These are phyloP conservation scores for Quaeritorhiza haematococci DNA, from an alignment of 371 early-diverging fungal species.

Conservation along the genomic window DNA sequence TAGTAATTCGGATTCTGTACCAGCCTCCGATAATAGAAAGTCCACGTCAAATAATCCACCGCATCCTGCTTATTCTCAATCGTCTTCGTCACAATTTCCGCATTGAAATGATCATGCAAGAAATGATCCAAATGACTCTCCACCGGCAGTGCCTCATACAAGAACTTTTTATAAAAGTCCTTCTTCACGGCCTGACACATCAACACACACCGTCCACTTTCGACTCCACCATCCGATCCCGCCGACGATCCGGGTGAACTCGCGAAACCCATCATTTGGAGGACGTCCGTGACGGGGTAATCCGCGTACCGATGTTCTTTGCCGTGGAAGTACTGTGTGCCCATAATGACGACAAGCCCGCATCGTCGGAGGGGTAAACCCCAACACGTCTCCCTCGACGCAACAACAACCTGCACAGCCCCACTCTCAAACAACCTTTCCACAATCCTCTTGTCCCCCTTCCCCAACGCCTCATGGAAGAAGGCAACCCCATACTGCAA, in stretches of 20 bases:
- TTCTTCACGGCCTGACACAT: constrained; percentile 92
- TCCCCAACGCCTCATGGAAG: constrained; percentile 81
- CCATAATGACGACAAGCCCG: constrained; percentile 90
- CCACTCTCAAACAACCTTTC: constrained; percentile 70
- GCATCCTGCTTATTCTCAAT: constrained; percentile 97
- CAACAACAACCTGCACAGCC: constrained; percentile 84
- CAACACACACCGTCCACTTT: constrained; percentile 72
- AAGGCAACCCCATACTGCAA: constrained; percentile 82
- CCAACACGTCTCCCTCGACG: constrained; percentile 89
- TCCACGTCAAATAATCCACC: constrained; percentile 96
- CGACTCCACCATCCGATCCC: constrained; percentile 42
- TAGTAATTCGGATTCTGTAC: constrained; percentile 96
- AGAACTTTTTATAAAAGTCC: constrained; percentile 93
- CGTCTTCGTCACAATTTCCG: constrained; percentile 88
- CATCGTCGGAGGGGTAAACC: constrained; percentile 66
- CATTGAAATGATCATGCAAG: constrained; percentile 92
- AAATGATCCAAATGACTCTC: constrained; percentile 84
- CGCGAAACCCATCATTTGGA: constrained; percentile 95
- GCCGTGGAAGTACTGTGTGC: constrained; percentile 90
- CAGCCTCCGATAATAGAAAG: constrained; percentile 91
- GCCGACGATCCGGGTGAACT: constrained; percentile 46
- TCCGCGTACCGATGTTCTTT: constrained; percentile 92
- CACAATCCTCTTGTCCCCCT: constrained; percentile 68
- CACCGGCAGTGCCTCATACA: constrained; percentile 89
- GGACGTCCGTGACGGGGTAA: constrained; percentile 86